phyloP scores from a whole-genome alignment of 2,329 filamentous ascomycete species.

The Penicillium sp. region DNA sequence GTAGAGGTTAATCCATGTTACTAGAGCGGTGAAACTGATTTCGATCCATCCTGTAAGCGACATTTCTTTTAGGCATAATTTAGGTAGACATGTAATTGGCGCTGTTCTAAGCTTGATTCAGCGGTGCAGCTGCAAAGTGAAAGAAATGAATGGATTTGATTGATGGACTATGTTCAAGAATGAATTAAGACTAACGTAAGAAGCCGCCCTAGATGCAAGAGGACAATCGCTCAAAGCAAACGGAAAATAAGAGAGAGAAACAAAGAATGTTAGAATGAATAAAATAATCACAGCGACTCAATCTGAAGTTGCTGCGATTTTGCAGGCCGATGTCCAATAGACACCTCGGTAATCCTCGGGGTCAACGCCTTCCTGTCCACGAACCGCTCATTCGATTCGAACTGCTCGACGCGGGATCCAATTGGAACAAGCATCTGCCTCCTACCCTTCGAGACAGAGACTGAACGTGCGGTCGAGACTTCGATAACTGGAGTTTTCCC shows the following conservation, averaged over 20 bases:
- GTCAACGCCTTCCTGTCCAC: slow-evolving; percentile 33
- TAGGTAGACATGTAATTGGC: too few relatives aligned
- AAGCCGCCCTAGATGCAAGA: background rate
- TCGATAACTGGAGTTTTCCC: slow-evolving; percentile 30
- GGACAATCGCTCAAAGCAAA: slow-evolving; percentile 1
- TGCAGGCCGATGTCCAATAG: slow-evolving; percentile 34
- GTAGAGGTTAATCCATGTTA: too few relatives aligned
- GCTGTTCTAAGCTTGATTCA: too few relatives aligned
- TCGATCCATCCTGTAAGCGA: too few relatives aligned
- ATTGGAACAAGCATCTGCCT: slow-evolving; percentile 45
- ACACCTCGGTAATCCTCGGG: slow-evolving; percentile 33
- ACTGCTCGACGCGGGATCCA: slow-evolving; percentile 27
- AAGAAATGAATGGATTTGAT: background rate
- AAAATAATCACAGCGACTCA: slow-evolving; percentile 28
- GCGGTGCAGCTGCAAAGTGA: too few relatives aligned
- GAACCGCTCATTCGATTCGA: slow-evolving; percentile 34
- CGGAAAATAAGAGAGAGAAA: slow-evolving; percentile 6
- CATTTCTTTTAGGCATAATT: too few relatives aligned
- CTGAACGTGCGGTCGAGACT: slow-evolving; percentile 44
- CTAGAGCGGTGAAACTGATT: too few relatives aligned
- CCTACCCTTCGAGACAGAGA: slow-evolving; percentile 41
- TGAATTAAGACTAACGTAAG: background rate
- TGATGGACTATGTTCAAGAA: slow-evolving; percentile 1
- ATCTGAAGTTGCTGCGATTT: slow-evolving; percentile 39
- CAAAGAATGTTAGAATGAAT: background rate